A percentile compares a stretch with the other conserved stretches of the same genome.
These are phyloP conservation scores for Gossypium bickii DNA, from an alignment of 345 rosid genomes.

Conservation along the genomic window DNA sequence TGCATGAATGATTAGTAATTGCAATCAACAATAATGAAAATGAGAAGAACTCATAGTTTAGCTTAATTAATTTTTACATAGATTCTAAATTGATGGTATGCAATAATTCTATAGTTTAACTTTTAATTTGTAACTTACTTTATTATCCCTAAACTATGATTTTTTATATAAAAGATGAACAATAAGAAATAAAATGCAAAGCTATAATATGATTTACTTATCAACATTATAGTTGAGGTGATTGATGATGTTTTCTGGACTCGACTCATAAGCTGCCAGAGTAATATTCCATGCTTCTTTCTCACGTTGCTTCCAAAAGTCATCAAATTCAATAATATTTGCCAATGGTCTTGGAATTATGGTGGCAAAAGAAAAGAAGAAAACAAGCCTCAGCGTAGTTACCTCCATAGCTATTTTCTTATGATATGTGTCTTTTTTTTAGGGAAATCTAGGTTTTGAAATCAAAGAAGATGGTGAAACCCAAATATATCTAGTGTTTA, in stretches of 20 bases:
- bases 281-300: background rate
- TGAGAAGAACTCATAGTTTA: too few species aligned
- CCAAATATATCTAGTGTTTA: too few species aligned
- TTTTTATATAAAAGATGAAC: background rate
- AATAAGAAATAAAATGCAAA: background rate
- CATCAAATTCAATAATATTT: too few species aligned
- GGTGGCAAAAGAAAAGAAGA: slow-evolving; percentile 24
- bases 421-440: background rate
- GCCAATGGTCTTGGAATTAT: slow-evolving; percentile 8
- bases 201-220: slow-evolving; percentile 10
- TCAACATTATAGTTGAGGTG: slow-evolving; percentile 24
- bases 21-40: background rate
- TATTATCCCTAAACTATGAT: too few species aligned
- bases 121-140: too few species aligned
- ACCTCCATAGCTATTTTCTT: slow-evolving; percentile 6
- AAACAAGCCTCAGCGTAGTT: slow-evolving; percentile 12
- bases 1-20: too few species aligned
- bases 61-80: too few species aligned
- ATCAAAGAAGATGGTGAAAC: too few species aligned
- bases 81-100: too few species aligned
- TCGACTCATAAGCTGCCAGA: slow-evolving; percentile 24
- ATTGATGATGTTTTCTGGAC: slow-evolving; percentile 23
- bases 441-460: too few species aligned
- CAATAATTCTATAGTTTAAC: too few species aligned
- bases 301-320: too few species aligned